Conservation (phyloP, 2,329 filamentous ascomycete genomes). For the Trematosphaeria pertusa region DNA sequence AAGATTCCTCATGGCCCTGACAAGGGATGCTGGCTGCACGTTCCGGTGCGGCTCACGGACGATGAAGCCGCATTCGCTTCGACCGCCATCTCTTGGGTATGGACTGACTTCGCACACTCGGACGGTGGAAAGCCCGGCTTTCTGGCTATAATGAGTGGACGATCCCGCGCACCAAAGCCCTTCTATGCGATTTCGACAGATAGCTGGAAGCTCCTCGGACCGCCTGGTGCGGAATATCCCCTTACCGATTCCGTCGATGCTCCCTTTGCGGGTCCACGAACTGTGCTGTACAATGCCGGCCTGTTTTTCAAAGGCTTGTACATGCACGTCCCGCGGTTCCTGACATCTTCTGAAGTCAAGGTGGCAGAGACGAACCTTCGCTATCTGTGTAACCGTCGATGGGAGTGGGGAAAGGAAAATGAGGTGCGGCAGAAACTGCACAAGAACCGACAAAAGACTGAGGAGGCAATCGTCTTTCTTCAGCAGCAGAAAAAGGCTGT, state of each 20-base stretch:
- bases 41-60: background rate
- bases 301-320: background rate
- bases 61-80: background rate
- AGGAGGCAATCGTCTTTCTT: background rate
- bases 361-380: background rate
- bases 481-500: background rate
- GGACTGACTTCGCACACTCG: background rate
- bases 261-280: slow-evolving; percentile 6
- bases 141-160: background rate
- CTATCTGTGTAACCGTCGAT: background rate
- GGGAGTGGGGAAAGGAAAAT: background rate
- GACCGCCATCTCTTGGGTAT: slow-evolving; percentile 5
- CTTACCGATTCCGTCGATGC: background rate
- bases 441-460: background rate
- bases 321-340: slow-evolving; percentile 6
- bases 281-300: slow-evolving; percentile 2
- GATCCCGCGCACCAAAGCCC: background rate
- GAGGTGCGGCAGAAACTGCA: background rate
- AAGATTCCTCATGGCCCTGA: slow-evolving; percentile 1
- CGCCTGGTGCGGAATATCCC: background rate
- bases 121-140: background rate
- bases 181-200: background rate
- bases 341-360: slow-evolving; percentile 2
- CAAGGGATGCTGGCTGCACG: slow-evolving; percentile 1
- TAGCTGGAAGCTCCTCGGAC: background rate